Evolutionary conservation across 768 basidiomycete species (phyloP).

Genomic region (Saitozyma sp.): DNA sequence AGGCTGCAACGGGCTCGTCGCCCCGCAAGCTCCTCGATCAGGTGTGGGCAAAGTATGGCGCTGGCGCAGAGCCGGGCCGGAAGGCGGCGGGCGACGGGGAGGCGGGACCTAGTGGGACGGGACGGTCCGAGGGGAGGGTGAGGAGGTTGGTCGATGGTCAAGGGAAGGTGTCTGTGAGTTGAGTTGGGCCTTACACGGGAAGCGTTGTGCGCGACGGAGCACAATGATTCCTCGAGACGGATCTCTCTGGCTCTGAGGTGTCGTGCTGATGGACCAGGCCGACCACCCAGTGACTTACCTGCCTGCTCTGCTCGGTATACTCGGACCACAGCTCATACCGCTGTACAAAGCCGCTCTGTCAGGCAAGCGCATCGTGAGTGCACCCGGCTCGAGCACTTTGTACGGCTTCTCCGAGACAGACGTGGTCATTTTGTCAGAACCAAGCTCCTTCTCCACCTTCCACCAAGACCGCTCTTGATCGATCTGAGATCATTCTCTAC

Average conservation of each 20-base stretch:
- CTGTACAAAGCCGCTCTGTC: slow-evolving; percentile 44
- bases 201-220: too few relatives aligned
- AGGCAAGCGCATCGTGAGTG: slow-evolving; percentile 42
- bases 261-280: not conserved
- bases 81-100: not conserved
- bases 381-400: too few relatives aligned
- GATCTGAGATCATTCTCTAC: too few relatives aligned
- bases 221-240: too few relatives aligned
- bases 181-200: not conserved
- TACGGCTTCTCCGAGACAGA: too few relatives aligned
- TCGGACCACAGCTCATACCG: slow-evolving; percentile 40
- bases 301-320: slow-evolving; percentile 27
- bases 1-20: too few relatives aligned
- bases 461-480: too few relatives aligned
- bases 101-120: slow-evolving; percentile 2
- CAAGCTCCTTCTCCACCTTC: too few relatives aligned
- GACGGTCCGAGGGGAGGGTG: slow-evolving; percentile 6
- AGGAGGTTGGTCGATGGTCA: slow-evolving; percentile 12
- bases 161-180: slow-evolving; percentile 15
- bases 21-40: slow-evolving; percentile 3
- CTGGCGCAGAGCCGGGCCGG: not conserved
- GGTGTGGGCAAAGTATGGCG: slow-evolving; percentile 22
- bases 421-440: too few relatives aligned
- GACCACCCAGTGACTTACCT: slow-evolving; percentile 42
- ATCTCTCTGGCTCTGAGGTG: too few relatives aligned